These are phyloP conservation scores for Viola pubescens DNA, from an alignment of 441 rosid genomes.

Conservation along the genomic window DNA sequence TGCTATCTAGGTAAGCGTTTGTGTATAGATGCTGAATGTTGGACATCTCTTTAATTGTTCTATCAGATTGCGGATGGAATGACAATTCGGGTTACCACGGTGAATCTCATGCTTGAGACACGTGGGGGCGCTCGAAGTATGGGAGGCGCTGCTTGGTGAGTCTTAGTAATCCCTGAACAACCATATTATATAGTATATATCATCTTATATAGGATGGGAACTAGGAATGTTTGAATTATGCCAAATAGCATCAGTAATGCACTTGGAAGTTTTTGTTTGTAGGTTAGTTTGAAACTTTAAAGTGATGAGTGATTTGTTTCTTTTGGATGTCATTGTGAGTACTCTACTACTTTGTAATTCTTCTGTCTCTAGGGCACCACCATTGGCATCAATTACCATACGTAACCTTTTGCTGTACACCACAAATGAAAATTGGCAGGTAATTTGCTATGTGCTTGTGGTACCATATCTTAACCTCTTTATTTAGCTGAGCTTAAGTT, in stretches of 20 bases:
- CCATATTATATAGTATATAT: too few species aligned
- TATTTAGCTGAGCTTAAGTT: conserved; percentile 15
- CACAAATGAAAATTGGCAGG: conserved; percentile 97
- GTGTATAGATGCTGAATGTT: background rate
- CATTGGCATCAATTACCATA: conserved; percentile 87
- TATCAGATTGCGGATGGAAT: conserved; percentile 98
- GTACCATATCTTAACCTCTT: conserved; percentile 2
- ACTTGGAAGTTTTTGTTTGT: background rate
- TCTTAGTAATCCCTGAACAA: conserved; percentile 1
- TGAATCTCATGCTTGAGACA: conserved; percentile 92
- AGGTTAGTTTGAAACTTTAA: background rate
- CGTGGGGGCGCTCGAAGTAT: conserved; percentile 53
- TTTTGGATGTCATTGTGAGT: too few species aligned
- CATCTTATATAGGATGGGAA: background rate
- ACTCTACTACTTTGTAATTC: conserved; percentile 1
- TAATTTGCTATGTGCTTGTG: conserved; percentile 20
- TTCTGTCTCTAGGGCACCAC: conserved; percentile 67
- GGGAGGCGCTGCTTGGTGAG: conserved; percentile 92
- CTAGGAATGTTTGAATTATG: background rate
- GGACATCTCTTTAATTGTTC: background rate
- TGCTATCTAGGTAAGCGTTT: too few species aligned
- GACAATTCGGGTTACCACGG: conserved; percentile 75
- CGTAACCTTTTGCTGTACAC: conserved; percentile 72
- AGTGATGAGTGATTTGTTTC: too few species aligned
- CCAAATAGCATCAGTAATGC: background rate